Conservation (phyloP, 2,329 filamentous ascomycete species). For the Alternaria triticina region DNA sequence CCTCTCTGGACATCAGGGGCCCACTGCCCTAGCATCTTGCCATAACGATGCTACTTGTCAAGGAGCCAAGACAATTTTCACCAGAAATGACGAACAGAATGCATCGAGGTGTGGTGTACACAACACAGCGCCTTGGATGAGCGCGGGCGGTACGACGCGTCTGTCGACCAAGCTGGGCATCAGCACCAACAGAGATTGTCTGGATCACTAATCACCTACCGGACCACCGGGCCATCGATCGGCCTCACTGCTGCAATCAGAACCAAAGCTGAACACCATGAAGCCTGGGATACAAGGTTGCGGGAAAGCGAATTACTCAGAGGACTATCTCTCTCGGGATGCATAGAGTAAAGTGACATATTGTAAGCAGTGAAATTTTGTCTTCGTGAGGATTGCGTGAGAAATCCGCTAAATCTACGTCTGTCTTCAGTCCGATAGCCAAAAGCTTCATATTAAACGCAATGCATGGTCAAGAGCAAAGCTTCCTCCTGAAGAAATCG, state of each 20-base stretch:
- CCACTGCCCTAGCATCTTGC: not conserved
- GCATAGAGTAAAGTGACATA: not conserved
- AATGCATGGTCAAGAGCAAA: not conserved
- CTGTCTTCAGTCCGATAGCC: not conserved
- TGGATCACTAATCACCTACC: not conserved
- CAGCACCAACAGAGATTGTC: rapidly evolving
- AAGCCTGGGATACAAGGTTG: not conserved
- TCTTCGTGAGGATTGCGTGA: not conserved
- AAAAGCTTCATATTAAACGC: not conserved
- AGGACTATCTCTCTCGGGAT: not conserved
- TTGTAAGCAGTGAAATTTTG: not conserved
- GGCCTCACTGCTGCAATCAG: not conserved
- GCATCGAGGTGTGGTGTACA: not conserved
- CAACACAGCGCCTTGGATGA: not conserved
- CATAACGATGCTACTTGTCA: not conserved
- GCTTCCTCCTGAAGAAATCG: not conserved
- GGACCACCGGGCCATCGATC: not conserved
- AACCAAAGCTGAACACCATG: not conserved
- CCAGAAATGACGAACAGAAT: not conserved
- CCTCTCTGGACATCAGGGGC: rapidly evolving
- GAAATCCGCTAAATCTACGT: not conserved
- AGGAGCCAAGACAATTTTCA: not conserved
- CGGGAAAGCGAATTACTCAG: not conserved
- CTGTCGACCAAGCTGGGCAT: not conserved
- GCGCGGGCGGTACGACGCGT: not conserved